phyloP scores from a whole-genome alignment of 1,284 basidiomycete species.

The Malassezia caprae region DNA sequence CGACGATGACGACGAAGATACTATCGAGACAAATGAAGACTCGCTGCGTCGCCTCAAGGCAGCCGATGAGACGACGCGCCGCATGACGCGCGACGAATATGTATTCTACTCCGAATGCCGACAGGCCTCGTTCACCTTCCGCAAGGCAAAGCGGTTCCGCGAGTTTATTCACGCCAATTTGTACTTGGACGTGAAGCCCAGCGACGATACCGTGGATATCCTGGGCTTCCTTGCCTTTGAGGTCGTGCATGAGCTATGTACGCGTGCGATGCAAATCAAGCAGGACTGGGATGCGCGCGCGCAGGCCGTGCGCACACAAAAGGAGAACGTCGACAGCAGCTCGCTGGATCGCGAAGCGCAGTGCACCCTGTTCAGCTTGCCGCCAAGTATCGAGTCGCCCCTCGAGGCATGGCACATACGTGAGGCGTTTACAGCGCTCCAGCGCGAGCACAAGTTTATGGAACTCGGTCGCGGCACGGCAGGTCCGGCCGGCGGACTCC shows the following conservation, averaged over 20 bases:
- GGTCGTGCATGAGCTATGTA: slow-evolving; percentile 83
- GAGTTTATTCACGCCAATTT: slow-evolving; percentile 86
- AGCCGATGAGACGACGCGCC: slow-evolving; percentile 85
- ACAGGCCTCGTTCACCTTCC: slow-evolving; percentile 91
- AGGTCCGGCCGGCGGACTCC: slow-evolving; percentile 31
- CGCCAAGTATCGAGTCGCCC: slow-evolving; percentile 25
- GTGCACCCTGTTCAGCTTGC: slow-evolving; percentile 32
- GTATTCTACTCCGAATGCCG: slow-evolving; percentile 94
- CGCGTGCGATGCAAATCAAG: slow-evolving; percentile 49
- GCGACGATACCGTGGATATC: slow-evolving; percentile 91
- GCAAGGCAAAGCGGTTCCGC: slow-evolving; percentile 80
- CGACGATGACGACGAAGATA: slow-evolving; percentile 75
- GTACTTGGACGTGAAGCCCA: slow-evolving; percentile 78
- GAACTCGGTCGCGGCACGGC: slow-evolving; percentile 23
- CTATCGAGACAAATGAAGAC: slow-evolving; percentile 88
- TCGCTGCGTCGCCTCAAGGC: slow-evolving; percentile 70
- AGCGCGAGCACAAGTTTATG: slow-evolving; percentile 26
- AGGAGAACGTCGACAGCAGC: slow-evolving; percentile 1
- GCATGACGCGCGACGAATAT: slow-evolving; percentile 95
- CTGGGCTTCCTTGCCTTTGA: slow-evolving; percentile 94
- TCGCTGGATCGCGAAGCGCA: slow-evolving; percentile 11
- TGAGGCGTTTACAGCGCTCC: slow-evolving; percentile 39
- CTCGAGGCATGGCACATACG: slow-evolving; percentile 36
- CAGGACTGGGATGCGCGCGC: slow-evolving; percentile 26
- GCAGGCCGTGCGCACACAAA: slow-evolving; percentile 3